Percentiles rank a stretch among this genome's conserved stretches.
These are phyloP conservation scores for Boletus insuetus DNA, from an alignment of 768 basidiomycete species.

Conservation along the genomic window DNA sequence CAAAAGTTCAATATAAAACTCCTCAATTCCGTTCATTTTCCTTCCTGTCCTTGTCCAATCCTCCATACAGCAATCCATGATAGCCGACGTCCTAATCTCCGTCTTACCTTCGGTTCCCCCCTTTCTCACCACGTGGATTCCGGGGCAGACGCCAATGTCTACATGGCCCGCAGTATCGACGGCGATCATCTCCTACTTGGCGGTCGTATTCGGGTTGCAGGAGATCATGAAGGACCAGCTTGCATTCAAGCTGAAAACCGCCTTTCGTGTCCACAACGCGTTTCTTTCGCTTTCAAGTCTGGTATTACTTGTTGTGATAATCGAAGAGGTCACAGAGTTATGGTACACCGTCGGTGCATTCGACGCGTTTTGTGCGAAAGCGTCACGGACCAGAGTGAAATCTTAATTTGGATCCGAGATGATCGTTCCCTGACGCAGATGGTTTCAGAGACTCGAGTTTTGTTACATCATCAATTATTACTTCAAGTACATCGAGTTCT, in stretches of 20 bases:
- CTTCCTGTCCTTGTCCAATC: no score
- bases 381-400: slow-evolving; percentile 81
- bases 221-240: slow-evolving; percentile 76
- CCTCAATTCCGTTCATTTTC: no score
- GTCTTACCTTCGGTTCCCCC: slow-evolving; percentile 41
- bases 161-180: slow-evolving; percentile 64
- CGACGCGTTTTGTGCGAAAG: slow-evolving; percentile 66
- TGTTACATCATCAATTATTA: slow-evolving; percentile 98
- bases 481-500: slow-evolving; percentile 93
- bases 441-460: slow-evolving; percentile 73
- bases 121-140: slow-evolving; percentile 61
- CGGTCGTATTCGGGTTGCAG: slow-evolving; percentile 77
- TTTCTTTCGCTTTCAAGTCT: slow-evolving; percentile 80
- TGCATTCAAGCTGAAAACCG: slow-evolving; percentile 64
- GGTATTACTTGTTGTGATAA: slow-evolving; percentile 72
- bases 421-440: slow-evolving; percentile 1
- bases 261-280: slow-evolving; percentile 86
- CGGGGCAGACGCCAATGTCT: slow-evolving; percentile 76
- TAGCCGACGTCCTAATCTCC: background rate
- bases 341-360: slow-evolving; percentile 69
- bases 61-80: no score
- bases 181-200: slow-evolving; percentile 76
- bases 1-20: no score
- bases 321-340: slow-evolving; percentile 82
- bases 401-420: slow-evolving; percentile 14